Percentiles rank a stretch among this genome's conserved stretches.
These are phyloP conservation scores for Cyclospora cayetanensis DNA, from an alignment of 169 alveolate species.

Conservation along the genomic window DNA sequence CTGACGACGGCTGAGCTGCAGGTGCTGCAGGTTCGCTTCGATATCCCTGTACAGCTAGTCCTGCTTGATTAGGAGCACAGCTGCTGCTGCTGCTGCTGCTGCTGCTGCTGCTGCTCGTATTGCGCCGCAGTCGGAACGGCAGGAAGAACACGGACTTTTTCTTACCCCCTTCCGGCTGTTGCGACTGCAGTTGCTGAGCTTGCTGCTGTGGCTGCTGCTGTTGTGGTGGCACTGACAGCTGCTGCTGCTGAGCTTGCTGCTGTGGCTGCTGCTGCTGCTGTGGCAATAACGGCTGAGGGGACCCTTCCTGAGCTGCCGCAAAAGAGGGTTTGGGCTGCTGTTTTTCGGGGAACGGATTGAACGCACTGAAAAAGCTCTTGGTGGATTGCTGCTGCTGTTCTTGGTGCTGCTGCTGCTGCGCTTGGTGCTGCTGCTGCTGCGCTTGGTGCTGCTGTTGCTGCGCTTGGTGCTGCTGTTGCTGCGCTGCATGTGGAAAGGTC, in stretches of 20 bases:
- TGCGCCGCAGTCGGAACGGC: slow-evolving; percentile 45
- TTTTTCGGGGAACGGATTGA: slow-evolving; percentile 28
- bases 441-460: not conserved
- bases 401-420: slow-evolving; percentile 21
- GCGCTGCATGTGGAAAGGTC: not conserved
- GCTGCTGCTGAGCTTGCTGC: not conserved
- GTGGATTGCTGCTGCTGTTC: slow-evolving; percentile 9
- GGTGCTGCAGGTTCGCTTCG: not conserved
- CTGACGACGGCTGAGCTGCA: not conserved
- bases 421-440: slow-evolving; percentile 15
- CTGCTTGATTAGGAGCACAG: not conserved
- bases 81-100: not conserved
- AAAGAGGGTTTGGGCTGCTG: not conserved
- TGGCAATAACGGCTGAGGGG: not conserved
- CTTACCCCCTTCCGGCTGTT: slow-evolving; percentile 9
- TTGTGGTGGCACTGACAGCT: not conserved
- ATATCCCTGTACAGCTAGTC: too few relatives aligned
- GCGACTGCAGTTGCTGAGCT: slow-evolving; percentile 27
- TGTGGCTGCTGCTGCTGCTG: slow-evolving; percentile 39
- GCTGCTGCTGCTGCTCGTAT: slow-evolving; percentile 9
- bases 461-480: too few relatives aligned
- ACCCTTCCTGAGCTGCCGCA: not conserved
- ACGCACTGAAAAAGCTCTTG: slow-evolving; percentile 5
- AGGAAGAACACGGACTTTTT: not conserved
- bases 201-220: not conserved